Percentiles rank a stretch among this genome's conserved stretches.
phyloP scores from a whole-genome alignment of 1,284 basidiomycete species.

The Stereum hirsutum region DNA sequence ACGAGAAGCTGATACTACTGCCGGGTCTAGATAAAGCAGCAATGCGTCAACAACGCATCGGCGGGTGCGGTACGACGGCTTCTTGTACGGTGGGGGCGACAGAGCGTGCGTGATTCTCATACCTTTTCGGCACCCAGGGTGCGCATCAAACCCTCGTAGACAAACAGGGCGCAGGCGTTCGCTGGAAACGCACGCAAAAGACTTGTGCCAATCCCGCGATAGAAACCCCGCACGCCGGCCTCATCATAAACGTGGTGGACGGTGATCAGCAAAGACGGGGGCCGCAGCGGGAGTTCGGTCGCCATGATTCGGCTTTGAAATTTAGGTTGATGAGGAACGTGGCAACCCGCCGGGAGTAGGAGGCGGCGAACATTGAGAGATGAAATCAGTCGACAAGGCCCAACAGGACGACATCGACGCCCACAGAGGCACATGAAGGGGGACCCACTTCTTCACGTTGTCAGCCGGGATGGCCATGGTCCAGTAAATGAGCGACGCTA shows the following conservation, averaged over 20 bases:
- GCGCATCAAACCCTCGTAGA: conserved; percentile 62
- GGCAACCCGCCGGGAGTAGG: not conserved
- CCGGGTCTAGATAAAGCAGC: too few species aligned
- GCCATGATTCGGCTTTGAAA: conserved; percentile 50
- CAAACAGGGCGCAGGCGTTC: conserved; percentile 64
- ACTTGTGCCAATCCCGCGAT: conserved; percentile 50
- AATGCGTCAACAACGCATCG: too few species aligned
- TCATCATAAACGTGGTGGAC: conserved; percentile 38
- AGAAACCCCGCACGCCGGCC: conserved; percentile 51
- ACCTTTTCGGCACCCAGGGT: conserved; percentile 61
- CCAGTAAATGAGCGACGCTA: conserved; percentile 57
- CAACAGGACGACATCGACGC: too few species aligned
- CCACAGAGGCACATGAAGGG: conserved; percentile 9
- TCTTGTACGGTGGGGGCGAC: too few species aligned
- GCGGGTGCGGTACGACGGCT: too few species aligned
- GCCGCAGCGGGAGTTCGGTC: conserved; percentile 30
- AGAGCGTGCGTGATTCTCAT: too few species aligned
- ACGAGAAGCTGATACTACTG: too few species aligned
- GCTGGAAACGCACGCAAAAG: conserved; percentile 63
- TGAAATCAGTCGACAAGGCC: too few species aligned
- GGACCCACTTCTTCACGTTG: conserved; percentile 64
- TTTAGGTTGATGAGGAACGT: not conserved
- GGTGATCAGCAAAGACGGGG: conserved; percentile 37
- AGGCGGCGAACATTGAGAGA: too few species aligned
- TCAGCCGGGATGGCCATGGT: conserved; percentile 68